These are phyloP conservation scores for Salvia rosmarinus DNA, from an alignment of 257 asterid genomes.

Conservation along the genomic window DNA sequence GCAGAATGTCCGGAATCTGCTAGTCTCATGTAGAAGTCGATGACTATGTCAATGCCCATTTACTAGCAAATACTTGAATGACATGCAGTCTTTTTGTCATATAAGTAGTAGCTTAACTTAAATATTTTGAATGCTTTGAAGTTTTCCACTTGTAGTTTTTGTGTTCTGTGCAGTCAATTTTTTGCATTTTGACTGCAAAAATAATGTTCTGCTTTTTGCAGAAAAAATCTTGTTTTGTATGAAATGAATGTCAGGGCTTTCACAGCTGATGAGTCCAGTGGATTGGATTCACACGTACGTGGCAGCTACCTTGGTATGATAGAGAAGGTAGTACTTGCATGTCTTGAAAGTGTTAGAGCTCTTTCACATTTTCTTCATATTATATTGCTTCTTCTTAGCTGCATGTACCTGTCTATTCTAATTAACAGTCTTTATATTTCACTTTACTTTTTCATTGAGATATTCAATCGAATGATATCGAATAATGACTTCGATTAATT, in stretches of 20 bases:
- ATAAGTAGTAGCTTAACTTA: neutral
- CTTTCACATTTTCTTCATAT: neutral
- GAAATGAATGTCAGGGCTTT: constrained; percentile 97
- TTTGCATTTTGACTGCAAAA: constrained; percentile 22
- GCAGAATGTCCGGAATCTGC: constrained; percentile 7
- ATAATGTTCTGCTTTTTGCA: constrained; percentile 48
- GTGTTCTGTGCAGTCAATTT: neutral
- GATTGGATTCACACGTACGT: constrained; percentile 62
- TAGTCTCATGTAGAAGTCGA: constrained; percentile 12
- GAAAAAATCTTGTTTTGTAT: constrained; percentile 90
- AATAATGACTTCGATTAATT: no score
- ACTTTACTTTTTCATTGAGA: no score
- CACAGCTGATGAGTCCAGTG: constrained; percentile 92
- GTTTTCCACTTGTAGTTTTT: constrained; percentile 1
- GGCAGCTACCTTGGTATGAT: constrained; percentile 96
- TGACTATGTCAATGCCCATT: neutral
- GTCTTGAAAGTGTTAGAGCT: constrained; percentile 27
- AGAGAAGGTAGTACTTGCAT: constrained; percentile 64
- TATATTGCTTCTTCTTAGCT: neutral
- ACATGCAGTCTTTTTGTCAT: neutral
- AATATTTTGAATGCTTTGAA: constrained; percentile 12
- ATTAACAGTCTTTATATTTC: neutral
- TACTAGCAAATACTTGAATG: constrained; percentile 6
- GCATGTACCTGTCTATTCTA: constrained; percentile 6
- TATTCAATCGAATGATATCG: no score